phyloP scores from a whole-genome alignment of 2,329 filamentous ascomycete species.

The Nectriaceae sp. region DNA sequence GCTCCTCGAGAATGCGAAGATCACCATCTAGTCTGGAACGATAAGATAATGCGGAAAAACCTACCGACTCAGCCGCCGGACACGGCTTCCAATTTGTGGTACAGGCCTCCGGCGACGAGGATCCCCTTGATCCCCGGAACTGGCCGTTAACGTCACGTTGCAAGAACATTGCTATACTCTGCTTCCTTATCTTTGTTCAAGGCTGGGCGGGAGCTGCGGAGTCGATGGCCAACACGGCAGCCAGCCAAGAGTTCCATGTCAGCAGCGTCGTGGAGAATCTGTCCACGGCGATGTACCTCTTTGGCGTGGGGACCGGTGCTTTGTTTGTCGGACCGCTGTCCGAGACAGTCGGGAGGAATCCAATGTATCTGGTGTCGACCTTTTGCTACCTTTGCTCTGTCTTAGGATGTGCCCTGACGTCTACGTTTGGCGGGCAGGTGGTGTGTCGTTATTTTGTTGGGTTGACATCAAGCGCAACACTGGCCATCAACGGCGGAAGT shows the following conservation, averaged over 20 bases:
- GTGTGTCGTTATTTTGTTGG: slow-evolving; percentile 52
- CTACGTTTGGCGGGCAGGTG: slow-evolving; percentile 47
- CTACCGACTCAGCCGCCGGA: not conserved
- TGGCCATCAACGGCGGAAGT: slow-evolving; percentile 44
- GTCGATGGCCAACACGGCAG: slow-evolving; percentile 44
- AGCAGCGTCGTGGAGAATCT: slow-evolving; percentile 45
- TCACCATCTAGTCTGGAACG: not conserved
- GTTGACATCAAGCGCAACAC: slow-evolving; percentile 38
- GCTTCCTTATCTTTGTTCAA: slow-evolving; percentile 47
- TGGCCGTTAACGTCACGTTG: slow-evolving; percentile 36
- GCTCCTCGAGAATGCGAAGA: not conserved
- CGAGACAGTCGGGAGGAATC: slow-evolving; percentile 50
- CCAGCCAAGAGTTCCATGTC: slow-evolving; percentile 42
- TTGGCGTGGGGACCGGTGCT: slow-evolving; percentile 50
- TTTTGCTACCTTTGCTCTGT: slow-evolving; percentile 50
- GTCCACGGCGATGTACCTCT: slow-evolving; percentile 47
- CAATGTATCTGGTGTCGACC: slow-evolving; percentile 49
- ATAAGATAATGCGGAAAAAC: not conserved
- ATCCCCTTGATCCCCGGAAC: slow-evolving; percentile 44
- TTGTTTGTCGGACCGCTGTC: slow-evolving; percentile 50
- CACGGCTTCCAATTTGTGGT: slow-evolving; percentile 16
- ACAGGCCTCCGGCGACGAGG: slow-evolving; percentile 31
- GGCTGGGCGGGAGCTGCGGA: slow-evolving; percentile 51
- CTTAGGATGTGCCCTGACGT: slow-evolving; percentile 47
- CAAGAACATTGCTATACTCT: slow-evolving; percentile 36